phyloP scores from a whole-genome alignment of 805 yeast species.

The Geotrichum ghanense region DNA sequence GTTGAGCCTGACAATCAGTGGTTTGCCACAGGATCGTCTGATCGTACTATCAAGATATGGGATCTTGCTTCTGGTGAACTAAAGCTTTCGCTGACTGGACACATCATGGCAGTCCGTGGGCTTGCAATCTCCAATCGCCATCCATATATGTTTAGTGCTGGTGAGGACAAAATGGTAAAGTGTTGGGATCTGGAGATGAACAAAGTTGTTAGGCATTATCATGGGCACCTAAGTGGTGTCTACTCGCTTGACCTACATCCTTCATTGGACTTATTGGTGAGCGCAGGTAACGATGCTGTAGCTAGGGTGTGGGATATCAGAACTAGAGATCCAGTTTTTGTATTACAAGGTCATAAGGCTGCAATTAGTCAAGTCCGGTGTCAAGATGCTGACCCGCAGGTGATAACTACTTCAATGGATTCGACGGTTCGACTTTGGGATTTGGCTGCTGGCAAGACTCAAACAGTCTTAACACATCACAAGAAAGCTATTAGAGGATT shows the following conservation, averaged over 20 bases:
- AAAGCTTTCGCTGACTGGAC: conserved; percentile 77
- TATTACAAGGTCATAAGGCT: conserved; percentile 68
- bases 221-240: conserved; percentile 89
- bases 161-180: conserved; percentile 85
- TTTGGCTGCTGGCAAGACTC: conserved; percentile 62
- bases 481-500: conserved; percentile 69
- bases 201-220: conserved; percentile 71
- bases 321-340: conserved; percentile 61
- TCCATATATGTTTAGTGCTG: conserved; percentile 83
- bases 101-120: conserved; percentile 78
- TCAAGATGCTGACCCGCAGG: conserved; percentile 72
- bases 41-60: conserved; percentile 85
- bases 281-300: conserved; percentile 83
- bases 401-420: conserved; percentile 75
- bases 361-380: conserved; percentile 62
- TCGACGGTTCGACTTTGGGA: conserved; percentile 87
- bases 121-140: conserved; percentile 59
- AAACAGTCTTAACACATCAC: conserved; percentile 72
- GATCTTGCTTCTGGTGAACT: conserved; percentile 62
- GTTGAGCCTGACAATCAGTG: conserved; percentile 82
- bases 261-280: conserved; percentile 65
- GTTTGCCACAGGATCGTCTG: conserved; percentile 89
- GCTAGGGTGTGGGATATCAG: conserved; percentile 92
- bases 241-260: conserved; percentile 82
- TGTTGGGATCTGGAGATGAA: conserved; percentile 96